These are phyloP conservation scores for Sindora glabra DNA, from an alignment of 306 rosid genomes.

Conservation along the genomic window DNA sequence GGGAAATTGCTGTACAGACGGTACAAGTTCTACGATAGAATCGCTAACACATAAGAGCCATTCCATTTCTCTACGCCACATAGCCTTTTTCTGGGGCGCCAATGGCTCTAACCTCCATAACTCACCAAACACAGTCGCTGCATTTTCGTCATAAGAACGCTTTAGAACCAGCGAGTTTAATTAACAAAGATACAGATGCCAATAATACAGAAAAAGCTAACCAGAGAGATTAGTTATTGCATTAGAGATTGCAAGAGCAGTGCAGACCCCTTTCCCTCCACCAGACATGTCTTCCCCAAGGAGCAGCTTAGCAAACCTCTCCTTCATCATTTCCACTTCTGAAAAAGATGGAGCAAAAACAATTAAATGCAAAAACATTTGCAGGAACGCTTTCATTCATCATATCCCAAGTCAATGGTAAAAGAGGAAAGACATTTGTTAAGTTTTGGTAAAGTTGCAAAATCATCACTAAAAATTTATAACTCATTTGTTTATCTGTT, in stretches of 20 bases:
- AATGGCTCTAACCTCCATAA: constrained; percentile 90
- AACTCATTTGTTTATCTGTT: background rate
- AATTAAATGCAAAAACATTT: background rate
- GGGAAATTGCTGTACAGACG: constrained; percentile 79
- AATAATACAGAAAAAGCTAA: constrained; percentile 11
- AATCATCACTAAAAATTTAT: too few relatives aligned
- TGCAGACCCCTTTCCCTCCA: constrained; percentile 98
- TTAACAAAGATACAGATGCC: background rate
- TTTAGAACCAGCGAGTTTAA: background rate
- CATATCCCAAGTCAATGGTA: too few relatives aligned
- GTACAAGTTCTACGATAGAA: constrained; percentile 84
- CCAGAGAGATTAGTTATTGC: constrained; percentile 96
- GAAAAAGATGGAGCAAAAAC: background rate
- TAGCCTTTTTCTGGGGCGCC: constrained; percentile 62
- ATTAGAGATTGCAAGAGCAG: constrained; percentile 90
- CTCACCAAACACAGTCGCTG: constrained; percentile 93
- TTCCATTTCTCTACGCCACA: constrained; percentile 94
- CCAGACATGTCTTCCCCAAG: constrained; percentile 98
- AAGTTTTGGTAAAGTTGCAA: too few relatives aligned
- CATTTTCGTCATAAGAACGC: constrained; percentile 7
- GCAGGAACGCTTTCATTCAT: background rate
- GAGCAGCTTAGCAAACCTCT: constrained; percentile 82
- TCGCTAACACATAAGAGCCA: constrained; percentile 85
- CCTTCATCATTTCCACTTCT: constrained; percentile 96
- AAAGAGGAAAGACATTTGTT: too few relatives aligned